Evolutionary conservation across 306 rosid species (phyloP), one percentile per base, ranked within the genome.

Genomic region (Coriaria nepalensis): DNA sequence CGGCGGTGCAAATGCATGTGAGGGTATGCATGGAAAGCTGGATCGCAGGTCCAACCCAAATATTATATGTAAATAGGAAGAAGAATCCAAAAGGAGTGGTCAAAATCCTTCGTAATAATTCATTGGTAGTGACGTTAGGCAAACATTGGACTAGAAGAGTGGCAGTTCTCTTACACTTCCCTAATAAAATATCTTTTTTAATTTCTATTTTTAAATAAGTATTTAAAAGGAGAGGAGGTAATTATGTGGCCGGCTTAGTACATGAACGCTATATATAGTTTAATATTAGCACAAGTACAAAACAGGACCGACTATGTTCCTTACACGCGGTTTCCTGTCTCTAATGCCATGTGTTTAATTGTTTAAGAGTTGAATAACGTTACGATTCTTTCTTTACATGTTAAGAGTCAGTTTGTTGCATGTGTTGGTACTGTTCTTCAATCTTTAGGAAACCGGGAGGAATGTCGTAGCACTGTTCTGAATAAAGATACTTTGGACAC

Each of bases 21-120:
- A 74, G 63, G 78, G 65, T 52, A 73, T 67, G 80, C 83, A 74
- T 72, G 78, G 79, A 72, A 83, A 84, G 78, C 13, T 71, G 86
- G 61, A 80, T 44, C 56, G 63, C 62, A 57, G 76, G 74, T 67
- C 57, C 6, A 70, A 64, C 59, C 55, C 44, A 57, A 79, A 60
- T 68, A 60, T 43, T 40, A 59, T 47, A 40, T 40, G 29, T 68
- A 32, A 72, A 55, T 38, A 9, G 6, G 13, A 43, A 49, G 53
- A 74, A 77, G 52, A 74, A 51, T 77, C 80, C 86, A 77, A 77
- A 74, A 59, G 54, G 52, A 34, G 50, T 61, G 74, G 78, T 78
- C 68, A 64, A 70, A 62, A 68, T 73, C 67, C 64, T 72, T 58
- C 35, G 77, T 70, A 64, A 72, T 74, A 40, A 77, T 79, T 77